Percentiles rank a stretch among this genome's conserved stretches.
phyloP scores from a whole-genome alignment of 2,329 filamentous ascomycete species.

The Ophiostoma tasmaniense region DNA sequence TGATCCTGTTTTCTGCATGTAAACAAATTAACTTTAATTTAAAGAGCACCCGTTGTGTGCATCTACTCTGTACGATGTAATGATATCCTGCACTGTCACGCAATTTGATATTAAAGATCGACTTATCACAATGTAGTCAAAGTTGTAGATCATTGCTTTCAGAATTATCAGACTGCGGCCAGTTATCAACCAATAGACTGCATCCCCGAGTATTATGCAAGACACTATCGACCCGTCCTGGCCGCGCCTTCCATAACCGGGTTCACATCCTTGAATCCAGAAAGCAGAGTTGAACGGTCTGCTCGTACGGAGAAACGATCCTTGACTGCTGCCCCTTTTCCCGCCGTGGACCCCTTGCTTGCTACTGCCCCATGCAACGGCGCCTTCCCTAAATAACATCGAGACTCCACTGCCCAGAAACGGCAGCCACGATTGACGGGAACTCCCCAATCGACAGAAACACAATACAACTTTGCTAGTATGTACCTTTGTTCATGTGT shows the following conservation, averaged over 20 bases:
- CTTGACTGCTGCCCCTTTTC: background rate
- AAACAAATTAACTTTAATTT: background rate
- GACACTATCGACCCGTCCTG: background rate
- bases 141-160: background rate
- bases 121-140: background rate
- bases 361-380: constrained; percentile 9
- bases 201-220: background rate
- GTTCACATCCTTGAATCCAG: background rate
- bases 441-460: background rate
- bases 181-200: background rate
- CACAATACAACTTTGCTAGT: background rate
- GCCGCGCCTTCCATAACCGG: background rate
- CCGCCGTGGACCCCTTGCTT: background rate
- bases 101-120: background rate
- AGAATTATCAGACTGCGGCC: too few species aligned
- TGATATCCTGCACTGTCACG: background rate
- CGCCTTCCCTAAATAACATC: constrained; percentile 11
- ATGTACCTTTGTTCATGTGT: too few species aligned
- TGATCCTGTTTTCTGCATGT: background rate
- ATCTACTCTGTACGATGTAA: background rate
- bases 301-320: background rate
- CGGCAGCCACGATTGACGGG: constrained; percentile 3
- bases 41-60: background rate
- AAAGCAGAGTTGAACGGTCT: background rate
- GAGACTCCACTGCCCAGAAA: constrained; percentile 8